Evolutionary conservation across 2,329 filamentous ascomycete genomes (phyloP).

Genomic region (Colletotrichum theobromicola): DNA sequence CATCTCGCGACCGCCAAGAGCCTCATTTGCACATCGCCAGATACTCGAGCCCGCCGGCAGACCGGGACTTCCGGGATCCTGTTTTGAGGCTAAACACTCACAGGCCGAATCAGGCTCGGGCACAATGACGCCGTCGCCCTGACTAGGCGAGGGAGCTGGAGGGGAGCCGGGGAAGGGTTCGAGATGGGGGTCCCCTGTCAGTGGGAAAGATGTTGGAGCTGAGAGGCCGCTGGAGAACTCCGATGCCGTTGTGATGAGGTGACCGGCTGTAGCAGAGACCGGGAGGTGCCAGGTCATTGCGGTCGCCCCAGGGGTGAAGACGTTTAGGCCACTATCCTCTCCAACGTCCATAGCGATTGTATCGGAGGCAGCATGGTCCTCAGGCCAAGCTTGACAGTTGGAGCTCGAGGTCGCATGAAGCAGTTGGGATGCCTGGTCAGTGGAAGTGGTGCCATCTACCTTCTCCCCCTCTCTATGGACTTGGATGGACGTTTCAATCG

Average conservation of each 20-base stretch:
- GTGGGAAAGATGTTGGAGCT: background rate
- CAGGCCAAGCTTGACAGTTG: background rate
- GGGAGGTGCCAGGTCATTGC: background rate
- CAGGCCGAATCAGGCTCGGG: background rate
- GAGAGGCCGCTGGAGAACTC: background rate
- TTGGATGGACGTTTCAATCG: background rate
- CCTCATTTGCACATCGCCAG: constrained; percentile 28
- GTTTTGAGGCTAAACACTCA: background rate
- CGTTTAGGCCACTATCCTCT: background rate
- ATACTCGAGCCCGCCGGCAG: constrained; percentile 3
- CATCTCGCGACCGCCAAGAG: constrained; percentile 15
- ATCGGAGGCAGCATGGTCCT: background rate
- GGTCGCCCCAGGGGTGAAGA: background rate
- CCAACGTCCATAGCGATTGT: background rate
- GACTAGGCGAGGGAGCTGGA: background rate
- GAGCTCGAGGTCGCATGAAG: background rate
- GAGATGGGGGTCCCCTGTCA: background rate
- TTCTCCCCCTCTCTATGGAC: background rate
- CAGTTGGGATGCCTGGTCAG: background rate
- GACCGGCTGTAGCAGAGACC: background rate
- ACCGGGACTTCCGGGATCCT: background rate
- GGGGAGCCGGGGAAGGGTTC: background rate
- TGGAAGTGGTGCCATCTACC: background rate
- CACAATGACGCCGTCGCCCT: background rate
- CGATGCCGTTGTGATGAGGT: background rate